phyloP scores from a whole-genome alignment of 2,329 filamentous ascomycete genomes.

The Aspergillus calidoustus region DNA sequence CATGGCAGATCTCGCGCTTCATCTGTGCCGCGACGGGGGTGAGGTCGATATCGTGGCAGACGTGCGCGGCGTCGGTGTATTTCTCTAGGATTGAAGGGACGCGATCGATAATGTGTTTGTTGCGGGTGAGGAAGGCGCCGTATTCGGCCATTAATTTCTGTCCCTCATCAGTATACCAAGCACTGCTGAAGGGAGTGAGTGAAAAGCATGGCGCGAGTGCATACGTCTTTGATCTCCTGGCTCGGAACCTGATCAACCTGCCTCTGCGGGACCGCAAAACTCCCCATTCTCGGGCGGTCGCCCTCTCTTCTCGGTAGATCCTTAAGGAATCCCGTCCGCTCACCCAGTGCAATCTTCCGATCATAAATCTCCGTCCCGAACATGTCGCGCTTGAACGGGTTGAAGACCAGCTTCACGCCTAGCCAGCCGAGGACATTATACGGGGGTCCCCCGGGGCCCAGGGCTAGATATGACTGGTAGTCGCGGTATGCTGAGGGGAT shows the following conservation, averaged over 20 bases:
- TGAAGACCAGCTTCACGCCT: conserved; percentile 27
- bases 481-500: conserved; percentile 36
- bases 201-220: too few species aligned
- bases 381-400: conserved; percentile 34
- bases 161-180: not conserved
- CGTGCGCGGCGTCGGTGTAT: conserved; percentile 33
- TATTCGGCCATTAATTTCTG: conserved; percentile 34
- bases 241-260: conserved; percentile 33
- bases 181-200: too few species aligned
- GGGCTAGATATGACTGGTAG: conserved; percentile 41
- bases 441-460: conserved; percentile 42
- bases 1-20: conserved; percentile 77
- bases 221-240: conserved; percentile 28
- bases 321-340: conserved; percentile 21
- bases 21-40: conserved; percentile 24
- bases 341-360: conserved; percentile 26
- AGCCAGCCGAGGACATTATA: conserved; percentile 45
- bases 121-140: conserved; percentile 28
- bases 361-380: conserved; percentile 35
- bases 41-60: conserved; percentile 28
- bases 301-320: conserved; percentile 7
- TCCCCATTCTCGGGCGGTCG: conserved; percentile 30
- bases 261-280: conserved; percentile 37
- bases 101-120: conserved; percentile 35
- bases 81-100: conserved; percentile 31